These are phyloP conservation scores for Chiua sp. DNA, from an alignment of 1,284 basidiomycete species.

Conservation along the genomic window DNA sequence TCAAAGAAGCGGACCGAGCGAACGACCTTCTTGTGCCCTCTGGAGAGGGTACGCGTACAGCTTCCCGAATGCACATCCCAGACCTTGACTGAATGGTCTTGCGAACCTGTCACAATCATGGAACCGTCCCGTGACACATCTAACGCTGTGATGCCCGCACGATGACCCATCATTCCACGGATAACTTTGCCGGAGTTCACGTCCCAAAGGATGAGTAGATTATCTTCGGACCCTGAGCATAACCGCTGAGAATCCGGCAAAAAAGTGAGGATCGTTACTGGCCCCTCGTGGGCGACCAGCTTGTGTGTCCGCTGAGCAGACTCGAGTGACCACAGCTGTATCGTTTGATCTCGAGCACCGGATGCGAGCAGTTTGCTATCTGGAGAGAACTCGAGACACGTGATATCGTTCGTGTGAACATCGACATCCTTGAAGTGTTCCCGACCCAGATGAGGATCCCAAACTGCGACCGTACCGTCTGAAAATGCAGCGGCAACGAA, in stretches of 20 bases:
- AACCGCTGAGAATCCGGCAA: conserved; percentile 8
- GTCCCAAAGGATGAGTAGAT: conserved; percentile 19
- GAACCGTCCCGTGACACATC: conserved; percentile 13
- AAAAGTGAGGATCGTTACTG: conserved; percentile 11
- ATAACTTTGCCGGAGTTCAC: conserved; percentile 3
- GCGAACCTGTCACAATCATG: conserved; percentile 13
- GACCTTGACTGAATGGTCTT: conserved; percentile 19
- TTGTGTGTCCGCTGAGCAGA: conserved; percentile 12
- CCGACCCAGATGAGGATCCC: conserved; percentile 22
- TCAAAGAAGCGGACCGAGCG: conserved; percentile 19
- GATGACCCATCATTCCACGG: conserved; percentile 20
- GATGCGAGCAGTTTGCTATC: conserved; percentile 17
- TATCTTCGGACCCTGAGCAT: conserved; percentile 16
- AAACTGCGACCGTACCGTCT: conserved; percentile 17
- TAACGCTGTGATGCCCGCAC: conserved; percentile 5
- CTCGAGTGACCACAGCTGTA: conserved; percentile 20
- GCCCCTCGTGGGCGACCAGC: conserved; percentile 10
- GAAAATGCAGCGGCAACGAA: conserved; percentile 15
- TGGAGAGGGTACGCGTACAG: conserved; percentile 13
- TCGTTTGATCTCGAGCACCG: conserved; percentile 14
- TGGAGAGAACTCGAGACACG: conserved; percentile 21
- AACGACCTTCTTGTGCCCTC: conserved; percentile 8
- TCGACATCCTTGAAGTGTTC: conserved; percentile 11
- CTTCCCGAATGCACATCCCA: conserved; percentile 20
- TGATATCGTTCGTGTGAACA: conserved; percentile 8